Conservation (phyloP, 208 protist genomes). For the Leishmania gerbilli region DNA sequence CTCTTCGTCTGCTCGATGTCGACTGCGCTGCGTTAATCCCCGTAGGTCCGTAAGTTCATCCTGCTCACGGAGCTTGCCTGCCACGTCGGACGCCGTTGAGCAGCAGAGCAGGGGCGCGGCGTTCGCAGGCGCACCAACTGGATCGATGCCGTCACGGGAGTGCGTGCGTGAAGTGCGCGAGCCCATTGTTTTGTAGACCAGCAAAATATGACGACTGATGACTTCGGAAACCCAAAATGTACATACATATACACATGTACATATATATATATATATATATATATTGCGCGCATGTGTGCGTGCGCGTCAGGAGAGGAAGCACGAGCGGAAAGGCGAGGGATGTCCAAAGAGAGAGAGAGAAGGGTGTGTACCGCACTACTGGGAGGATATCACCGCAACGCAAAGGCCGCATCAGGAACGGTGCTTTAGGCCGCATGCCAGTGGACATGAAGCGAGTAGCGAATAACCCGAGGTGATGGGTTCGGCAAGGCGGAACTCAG, state of each 20-base stretch:
- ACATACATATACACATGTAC: neutral
- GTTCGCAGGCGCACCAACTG: neutral
- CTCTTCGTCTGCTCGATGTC: neutral
- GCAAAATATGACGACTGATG: neutral
- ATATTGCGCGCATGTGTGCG: neutral
- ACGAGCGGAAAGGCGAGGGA: neutral
- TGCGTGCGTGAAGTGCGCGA: neutral
- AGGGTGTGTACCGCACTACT: neutral
- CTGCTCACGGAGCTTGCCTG: neutral
- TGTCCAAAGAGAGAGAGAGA: neutral
- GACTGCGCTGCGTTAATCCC: neutral
- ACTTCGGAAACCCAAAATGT: neutral
- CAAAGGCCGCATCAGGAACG: neutral
- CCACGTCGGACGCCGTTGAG: neutral
- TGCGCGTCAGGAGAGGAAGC: neutral
- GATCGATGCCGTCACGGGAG: neutral
- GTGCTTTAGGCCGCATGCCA: neutral
- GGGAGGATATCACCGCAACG: neutral
- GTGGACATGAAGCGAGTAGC: neutral
- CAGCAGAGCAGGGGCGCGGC: neutral
- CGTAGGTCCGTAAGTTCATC: neutral
- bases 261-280: neutral
- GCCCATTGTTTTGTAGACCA: neutral
- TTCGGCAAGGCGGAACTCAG: neutral
- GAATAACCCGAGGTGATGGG: neutral